Conservation (phyloP, 176 grass and related monocot species). For the Pharus latifolius region DNA sequence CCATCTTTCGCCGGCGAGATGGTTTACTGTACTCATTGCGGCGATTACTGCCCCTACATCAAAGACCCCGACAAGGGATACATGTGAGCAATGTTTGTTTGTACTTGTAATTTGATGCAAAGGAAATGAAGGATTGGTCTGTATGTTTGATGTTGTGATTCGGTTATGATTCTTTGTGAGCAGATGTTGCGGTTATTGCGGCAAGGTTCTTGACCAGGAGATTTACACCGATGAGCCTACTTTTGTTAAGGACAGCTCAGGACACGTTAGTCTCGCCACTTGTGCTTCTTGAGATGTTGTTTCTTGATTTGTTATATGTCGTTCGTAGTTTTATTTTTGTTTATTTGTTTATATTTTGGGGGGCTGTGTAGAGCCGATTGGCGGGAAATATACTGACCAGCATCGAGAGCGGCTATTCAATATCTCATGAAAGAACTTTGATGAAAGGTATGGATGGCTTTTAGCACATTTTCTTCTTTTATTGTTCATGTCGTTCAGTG, state of each 20-base stretch:
- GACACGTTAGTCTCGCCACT: slow-evolving; percentile 30
- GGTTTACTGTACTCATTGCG: slow-evolving; percentile 60
- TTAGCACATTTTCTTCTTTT: neutral
- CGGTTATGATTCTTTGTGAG: too few species aligned
- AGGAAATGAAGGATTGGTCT: neutral
- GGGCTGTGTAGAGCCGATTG: slow-evolving; percentile 29
- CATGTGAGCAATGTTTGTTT: slow-evolving; percentile 30
- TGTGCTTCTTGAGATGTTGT: neutral
- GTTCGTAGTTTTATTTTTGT: neutral
- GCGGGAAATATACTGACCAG: slow-evolving; percentile 29
- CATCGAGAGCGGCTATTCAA: slow-evolving; percentile 49
- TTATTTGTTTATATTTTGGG: too few species aligned
- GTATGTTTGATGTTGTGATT: slow-evolving; percentile 25
- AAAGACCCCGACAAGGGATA: slow-evolving; percentile 51
- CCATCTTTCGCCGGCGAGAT: too few species aligned
- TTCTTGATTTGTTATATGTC: neutral
- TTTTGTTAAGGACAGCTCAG: slow-evolving; percentile 39
- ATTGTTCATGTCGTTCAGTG: neutral
- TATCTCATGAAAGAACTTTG: slow-evolving; percentile 77
- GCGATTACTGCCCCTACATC: slow-evolving; percentile 17
- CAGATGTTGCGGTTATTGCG: slow-evolving; percentile 60
- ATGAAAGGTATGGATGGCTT: slow-evolving; percentile 31
- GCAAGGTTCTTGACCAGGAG: slow-evolving; percentile 67
- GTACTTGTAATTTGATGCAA: neutral
- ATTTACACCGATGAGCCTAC: slow-evolving; percentile 30